These are phyloP conservation scores for Stereocaulon alpinum DNA, from an alignment of 495 filamentous ascomycete genomes.

Conservation along the genomic window DNA sequence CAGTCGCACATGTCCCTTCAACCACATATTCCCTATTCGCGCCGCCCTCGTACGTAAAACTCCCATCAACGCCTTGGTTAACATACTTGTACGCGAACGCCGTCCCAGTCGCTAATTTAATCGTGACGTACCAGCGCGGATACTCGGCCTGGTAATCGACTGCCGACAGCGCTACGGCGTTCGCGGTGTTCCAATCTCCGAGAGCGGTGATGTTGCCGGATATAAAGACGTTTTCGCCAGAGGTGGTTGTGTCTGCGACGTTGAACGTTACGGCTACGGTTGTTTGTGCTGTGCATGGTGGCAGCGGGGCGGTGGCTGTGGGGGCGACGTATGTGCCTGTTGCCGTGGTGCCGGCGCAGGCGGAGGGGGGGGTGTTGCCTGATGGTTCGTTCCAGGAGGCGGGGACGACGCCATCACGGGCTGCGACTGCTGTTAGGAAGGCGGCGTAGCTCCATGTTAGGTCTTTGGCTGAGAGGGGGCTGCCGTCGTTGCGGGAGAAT, in stretches of 20 bases:
- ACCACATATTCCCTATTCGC: conserved; percentile 52
- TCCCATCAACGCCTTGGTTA: conserved; percentile 41
- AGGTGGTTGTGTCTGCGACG: conserved; percentile 41
- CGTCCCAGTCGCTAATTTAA: conserved; percentile 42
- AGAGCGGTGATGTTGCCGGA: conserved; percentile 44
- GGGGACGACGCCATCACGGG: conserved; percentile 34
- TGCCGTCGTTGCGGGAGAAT: conserved; percentile 43
- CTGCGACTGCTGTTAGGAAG: conserved; percentile 49
- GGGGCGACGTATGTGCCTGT: conserved; percentile 42
- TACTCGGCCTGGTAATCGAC: conserved; percentile 43
- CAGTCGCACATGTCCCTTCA: conserved; percentile 32
- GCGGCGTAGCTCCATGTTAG: conserved; percentile 61
- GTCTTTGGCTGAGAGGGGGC: conserved; percentile 43
- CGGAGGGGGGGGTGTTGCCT: conserved; percentile 40
- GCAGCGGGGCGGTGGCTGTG: conserved; percentile 32
- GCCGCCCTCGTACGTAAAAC: conserved; percentile 46
- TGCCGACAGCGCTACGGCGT: conserved; percentile 43
- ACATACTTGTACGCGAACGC: conserved; percentile 62
- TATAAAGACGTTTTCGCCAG: conserved; percentile 50
- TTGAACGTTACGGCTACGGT: conserved; percentile 51
- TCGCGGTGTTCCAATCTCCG: conserved; percentile 45
- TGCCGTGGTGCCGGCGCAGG: conserved; percentile 42
- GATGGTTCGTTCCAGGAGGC: conserved; percentile 46
- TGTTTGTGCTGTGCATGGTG: conserved; percentile 34
- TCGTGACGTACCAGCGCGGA: conserved; percentile 46